Evolutionary conservation across 2,329 filamentous ascomycete species (phyloP).

Genomic region (Chrysoporthe puriensis): DNA sequence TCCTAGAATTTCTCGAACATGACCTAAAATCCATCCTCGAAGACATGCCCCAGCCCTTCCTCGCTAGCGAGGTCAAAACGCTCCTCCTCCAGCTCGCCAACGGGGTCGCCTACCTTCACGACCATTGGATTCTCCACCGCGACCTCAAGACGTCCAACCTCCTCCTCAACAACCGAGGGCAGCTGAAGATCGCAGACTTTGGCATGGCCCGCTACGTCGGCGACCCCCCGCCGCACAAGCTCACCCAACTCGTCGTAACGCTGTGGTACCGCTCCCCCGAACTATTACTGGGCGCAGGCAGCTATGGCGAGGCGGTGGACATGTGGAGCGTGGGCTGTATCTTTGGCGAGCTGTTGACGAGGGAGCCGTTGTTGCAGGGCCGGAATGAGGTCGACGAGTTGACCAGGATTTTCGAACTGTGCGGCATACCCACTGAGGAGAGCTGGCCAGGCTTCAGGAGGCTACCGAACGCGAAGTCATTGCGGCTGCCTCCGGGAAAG

Average conservation of each 20-base stretch:
- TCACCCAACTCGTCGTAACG: conserved; percentile 93
- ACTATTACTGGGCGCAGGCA: conserved; percentile 77
- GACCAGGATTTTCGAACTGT: conserved; percentile 84
- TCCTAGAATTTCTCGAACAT: conserved; percentile 97
- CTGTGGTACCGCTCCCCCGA: conserved; percentile 96
- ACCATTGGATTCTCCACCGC: conserved; percentile 87
- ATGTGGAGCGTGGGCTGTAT: conserved; percentile 98
- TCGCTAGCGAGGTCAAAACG: conserved; percentile 90
- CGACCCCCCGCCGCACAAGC: conserved; percentile 68
- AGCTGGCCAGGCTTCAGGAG: conserved; percentile 86
- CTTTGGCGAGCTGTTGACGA: conserved; percentile 86
- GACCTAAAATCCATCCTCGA: conserved; percentile 92
- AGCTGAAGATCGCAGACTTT: conserved; percentile 96
- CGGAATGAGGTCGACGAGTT: conserved; percentile 93
- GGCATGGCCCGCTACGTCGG: conserved; percentile 94
- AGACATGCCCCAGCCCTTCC: conserved; percentile 92
- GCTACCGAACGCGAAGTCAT: conserved; percentile 80
- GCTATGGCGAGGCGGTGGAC: conserved; percentile 79
- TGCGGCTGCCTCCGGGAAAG: conserved; percentile 66
- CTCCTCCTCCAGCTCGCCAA: conserved; percentile 81
- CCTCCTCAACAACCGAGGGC: conserved; percentile 91
- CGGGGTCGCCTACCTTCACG: conserved; percentile 84
- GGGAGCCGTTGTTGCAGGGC: conserved; percentile 82
- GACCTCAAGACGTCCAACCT: conserved; percentile 95
- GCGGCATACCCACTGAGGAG: conserved; percentile 81